Conservation (phyloP, 176 grass and related monocot genomes). For the Stipa capillata region DNA sequence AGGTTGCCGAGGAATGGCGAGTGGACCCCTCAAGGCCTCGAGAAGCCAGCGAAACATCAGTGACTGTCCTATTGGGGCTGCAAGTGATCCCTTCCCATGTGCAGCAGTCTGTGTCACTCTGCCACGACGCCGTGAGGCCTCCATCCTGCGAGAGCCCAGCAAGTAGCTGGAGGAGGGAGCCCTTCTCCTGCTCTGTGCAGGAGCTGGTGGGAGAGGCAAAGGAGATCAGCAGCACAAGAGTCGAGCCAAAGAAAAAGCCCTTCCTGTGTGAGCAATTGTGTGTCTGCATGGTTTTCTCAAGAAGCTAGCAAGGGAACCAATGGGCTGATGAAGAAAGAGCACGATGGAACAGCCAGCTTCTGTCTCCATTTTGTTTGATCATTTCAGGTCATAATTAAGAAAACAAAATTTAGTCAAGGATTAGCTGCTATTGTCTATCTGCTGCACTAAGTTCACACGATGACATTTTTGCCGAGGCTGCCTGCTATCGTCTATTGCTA, state of each 20-base stretch:
- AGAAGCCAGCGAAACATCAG: too few relatives aligned
- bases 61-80: background rate
- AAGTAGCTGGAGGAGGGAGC: slow-evolving; percentile 25
- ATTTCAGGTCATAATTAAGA: background rate
- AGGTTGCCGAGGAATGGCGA: slow-evolving; percentile 29
- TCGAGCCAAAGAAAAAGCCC: background rate
- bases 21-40: slow-evolving; percentile 19
- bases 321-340: background rate
- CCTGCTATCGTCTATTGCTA: background rate
- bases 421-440: background rate
- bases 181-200: too few relatives aligned
- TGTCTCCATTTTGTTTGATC: background rate
- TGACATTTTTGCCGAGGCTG: background rate
- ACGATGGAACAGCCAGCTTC: background rate
- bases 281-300: background rate
- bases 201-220: background rate
- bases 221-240: too few relatives aligned
- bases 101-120: too few relatives aligned
- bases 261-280: background rate
- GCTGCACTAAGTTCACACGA: background rate
- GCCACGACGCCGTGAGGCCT: slow-evolving; percentile 10
- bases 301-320: background rate
- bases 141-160: background rate
- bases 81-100: slow-evolving; percentile 34
- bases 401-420: background rate